Evolutionary conservation across 2,329 filamentous ascomycete species (phyloP), one percentile per base, ranked within the genome.

Genomic region (Myriangium duriaei): DNA sequence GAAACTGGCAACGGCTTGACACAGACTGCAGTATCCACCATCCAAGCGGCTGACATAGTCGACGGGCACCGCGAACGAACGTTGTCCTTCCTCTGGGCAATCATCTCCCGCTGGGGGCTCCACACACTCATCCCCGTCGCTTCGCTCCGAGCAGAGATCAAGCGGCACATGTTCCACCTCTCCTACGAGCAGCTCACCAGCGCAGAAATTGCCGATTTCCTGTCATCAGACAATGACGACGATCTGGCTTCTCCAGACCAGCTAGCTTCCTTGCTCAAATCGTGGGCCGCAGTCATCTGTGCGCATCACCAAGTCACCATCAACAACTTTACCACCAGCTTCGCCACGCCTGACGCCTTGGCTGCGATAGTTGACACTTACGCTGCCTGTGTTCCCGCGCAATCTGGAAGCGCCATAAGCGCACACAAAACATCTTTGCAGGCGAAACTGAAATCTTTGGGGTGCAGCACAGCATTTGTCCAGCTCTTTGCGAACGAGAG

Each of bases 51-150:
- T 28, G 71, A 79, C 39, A 68, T 79, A 32, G 72, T 79, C 5
- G 67, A 78, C 46, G 75, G 75, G 2, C 72, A 77, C 47, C 67
- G 75, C 6, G 74, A 79, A 48, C 77, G 73, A 53, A 79, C 74
- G 0, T 60, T 79, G 31, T 67, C 64, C 4, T 58, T 79, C 7
- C 59, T 80, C 4, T 78, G 74, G 74, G 61, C 62, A 3, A 58
- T 79, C 14, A 66, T 78, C 26, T 68, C 69, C 29, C 67, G 65
- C 52, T 71, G 68, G 58, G 72, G 72, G 1, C 55, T 78, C 5
- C 53, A 58, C 4, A 58, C 54, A 5, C 59, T 79, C 0, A 59
- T 79, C 2, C 38, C 16, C 4, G 19, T 11, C 21, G 41, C 15
- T 29, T 39, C 30, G 28, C 39, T 37, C 16, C 26, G 15, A 14